These are phyloP conservation scores for Gliomastix tumulicola DNA, from an alignment of 2,329 filamentous ascomycete genomes.

Conservation along the genomic window DNA sequence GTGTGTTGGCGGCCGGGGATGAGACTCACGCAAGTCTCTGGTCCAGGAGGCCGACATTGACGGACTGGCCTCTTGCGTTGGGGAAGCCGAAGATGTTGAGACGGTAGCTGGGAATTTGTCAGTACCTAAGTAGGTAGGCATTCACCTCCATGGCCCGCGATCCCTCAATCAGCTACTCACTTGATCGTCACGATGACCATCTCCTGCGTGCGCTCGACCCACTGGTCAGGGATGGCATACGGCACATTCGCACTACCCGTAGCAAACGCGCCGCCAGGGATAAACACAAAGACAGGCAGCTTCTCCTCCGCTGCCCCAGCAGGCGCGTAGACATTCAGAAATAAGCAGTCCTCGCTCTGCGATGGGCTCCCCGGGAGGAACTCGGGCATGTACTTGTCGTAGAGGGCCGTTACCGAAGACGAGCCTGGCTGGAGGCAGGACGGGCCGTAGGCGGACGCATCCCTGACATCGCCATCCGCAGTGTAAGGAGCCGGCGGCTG, in stretches of 20 bases:
- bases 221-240: constrained; percentile 38
- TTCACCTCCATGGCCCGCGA: too few relatives aligned
- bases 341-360: constrained; percentile 26
- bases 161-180: too few relatives aligned
- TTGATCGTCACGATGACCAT: constrained; percentile 39
- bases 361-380: too few relatives aligned
- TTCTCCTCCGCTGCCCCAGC: constrained; percentile 8
- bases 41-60: constrained; percentile 18
- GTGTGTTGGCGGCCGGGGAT: too few relatives aligned
- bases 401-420: too few relatives aligned
- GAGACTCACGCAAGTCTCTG: constrained; percentile 19
- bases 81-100: constrained; percentile 34
- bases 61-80: constrained; percentile 13
- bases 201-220: constrained; percentile 21
- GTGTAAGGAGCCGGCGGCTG: constrained; percentile 15
- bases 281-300: constrained; percentile 13
- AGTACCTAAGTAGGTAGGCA: too few relatives aligned
- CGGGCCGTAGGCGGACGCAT: too few relatives aligned
- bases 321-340: constrained; percentile 23
- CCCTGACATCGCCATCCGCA: not conserved
- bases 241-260: constrained; percentile 35
- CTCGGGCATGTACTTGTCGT: too few relatives aligned
- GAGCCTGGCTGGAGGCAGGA: too few relatives aligned
- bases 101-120: too few relatives aligned
- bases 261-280: constrained; percentile 27